Conservation (phyloP, 2,329 filamentous ascomycete species). For the Aureobasidium musti region DNA sequence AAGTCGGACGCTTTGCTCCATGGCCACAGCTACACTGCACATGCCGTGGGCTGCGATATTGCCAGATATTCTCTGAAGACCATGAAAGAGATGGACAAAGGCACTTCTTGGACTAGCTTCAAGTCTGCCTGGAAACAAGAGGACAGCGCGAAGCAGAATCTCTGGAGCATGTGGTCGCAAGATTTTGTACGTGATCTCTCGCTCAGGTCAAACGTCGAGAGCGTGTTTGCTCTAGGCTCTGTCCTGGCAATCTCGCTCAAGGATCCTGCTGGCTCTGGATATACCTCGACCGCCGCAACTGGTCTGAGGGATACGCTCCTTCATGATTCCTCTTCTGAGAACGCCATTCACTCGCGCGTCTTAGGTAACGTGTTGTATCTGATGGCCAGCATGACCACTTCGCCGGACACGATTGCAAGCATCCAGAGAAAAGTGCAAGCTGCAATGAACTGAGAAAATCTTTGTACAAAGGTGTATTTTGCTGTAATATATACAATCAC, state of each 20-base stretch:
- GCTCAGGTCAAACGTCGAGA: conserved; percentile 56
- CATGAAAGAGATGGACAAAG: conserved; percentile 60
- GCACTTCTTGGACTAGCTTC: conserved; percentile 60
- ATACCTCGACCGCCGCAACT: conserved; percentile 58
- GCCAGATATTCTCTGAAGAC: conserved; percentile 65
- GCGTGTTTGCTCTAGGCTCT: conserved; percentile 72
- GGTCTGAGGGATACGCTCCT: conserved; percentile 56
- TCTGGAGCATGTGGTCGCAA: conserved; percentile 73
- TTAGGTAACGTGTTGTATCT: conserved; percentile 63
- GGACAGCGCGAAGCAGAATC: not conserved
- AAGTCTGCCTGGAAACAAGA: conserved; percentile 51
- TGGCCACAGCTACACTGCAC: conserved; percentile 84
- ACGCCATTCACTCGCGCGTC: conserved; percentile 60
- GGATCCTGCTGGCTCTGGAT: conserved; percentile 53
- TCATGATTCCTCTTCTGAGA: conserved; percentile 38
- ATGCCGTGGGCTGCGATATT: conserved; percentile 77
- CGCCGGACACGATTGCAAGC: conserved; percentile 44
- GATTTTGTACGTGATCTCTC: conserved; percentile 63
- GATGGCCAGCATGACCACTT: conserved; percentile 59
- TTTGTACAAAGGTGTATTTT: not conserved
- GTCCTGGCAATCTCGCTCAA: conserved; percentile 67
- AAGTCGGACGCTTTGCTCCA: conserved; percentile 80
- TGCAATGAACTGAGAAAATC: conserved; percentile 35
- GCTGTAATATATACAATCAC: not conserved
- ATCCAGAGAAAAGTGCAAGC: conserved; percentile 47